phyloP scores from a whole-genome alignment of 1,284 basidiomycete genomes.

The Boletus mariae region DNA sequence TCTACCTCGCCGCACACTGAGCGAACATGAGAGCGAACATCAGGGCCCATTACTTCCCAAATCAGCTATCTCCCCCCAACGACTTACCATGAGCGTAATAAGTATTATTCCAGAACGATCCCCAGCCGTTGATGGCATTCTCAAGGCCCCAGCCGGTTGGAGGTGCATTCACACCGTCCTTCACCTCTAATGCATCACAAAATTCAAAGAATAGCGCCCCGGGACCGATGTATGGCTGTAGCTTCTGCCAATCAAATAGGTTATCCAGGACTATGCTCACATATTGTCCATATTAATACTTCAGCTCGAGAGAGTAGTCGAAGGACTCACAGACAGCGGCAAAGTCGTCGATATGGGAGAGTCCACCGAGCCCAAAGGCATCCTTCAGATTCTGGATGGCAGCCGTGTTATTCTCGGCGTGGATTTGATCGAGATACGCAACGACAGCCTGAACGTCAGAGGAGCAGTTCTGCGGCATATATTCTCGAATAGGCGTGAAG shows the following conservation, averaged over 20 bases:
- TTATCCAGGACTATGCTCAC: too few relatives aligned
- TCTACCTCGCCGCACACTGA: too few relatives aligned
- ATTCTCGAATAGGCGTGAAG: slow-evolving; percentile 63
- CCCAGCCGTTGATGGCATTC: slow-evolving; percentile 53
- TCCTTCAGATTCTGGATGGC: too few relatives aligned
- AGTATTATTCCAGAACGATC: not conserved
- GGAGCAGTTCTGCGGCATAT: slow-evolving; percentile 73
- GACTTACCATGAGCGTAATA: slow-evolving; percentile 35
- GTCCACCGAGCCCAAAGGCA: too few relatives aligned
- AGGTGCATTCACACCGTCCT: slow-evolving; percentile 53
- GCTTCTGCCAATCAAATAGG: too few relatives aligned
- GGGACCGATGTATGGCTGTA: too few relatives aligned
- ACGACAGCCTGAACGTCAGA: slow-evolving; percentile 67
- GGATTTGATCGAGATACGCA: slow-evolving; percentile 55
- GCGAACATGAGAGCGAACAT: too few relatives aligned
- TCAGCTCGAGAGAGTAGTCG: too few relatives aligned
- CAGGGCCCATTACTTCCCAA: too few relatives aligned
- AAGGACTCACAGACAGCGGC: too few relatives aligned
- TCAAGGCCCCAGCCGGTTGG: slow-evolving; percentile 60
- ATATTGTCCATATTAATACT: too few relatives aligned
- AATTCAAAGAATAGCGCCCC: slow-evolving; percentile 36
- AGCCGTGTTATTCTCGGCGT: slow-evolving; percentile 26
- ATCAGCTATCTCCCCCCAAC: not conserved
- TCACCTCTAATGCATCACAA: slow-evolving; percentile 72
- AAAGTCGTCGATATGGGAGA: too few relatives aligned